Evolutionary conservation across 306 rosid genomes (phyloP), one percentile per base, ranked within the genome.

Genomic region (Prunus armeniaca): DNA sequence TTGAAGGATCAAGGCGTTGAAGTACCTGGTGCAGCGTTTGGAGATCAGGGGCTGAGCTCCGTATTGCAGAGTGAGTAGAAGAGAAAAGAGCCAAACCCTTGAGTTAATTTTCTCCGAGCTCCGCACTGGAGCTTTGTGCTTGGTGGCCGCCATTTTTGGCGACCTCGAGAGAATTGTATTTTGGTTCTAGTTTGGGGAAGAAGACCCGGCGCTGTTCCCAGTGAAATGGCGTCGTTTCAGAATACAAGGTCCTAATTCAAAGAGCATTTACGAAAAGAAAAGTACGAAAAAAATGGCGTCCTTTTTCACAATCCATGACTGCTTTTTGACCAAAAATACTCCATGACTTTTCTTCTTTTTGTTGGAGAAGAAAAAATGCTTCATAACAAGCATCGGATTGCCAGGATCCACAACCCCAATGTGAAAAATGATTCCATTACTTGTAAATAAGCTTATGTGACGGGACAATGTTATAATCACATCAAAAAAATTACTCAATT

Each of bases 41-140:
- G 99, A 90, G 84, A 96, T 91, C 82, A 96, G 85, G 68, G 99
- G 98, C 83, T 96, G 99, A 81, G 89, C 98, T 30, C 99, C 99
- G 34, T 96, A 96, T 46, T 96, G 99, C 51, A 96, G 82, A 78
- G 98, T 79, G 78, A 96, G 98, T 25, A 96, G 87, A 72, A 88
- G 24, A 67, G 99, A 92, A 80, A 71, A 95, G 72, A 91, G 77
- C 77, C 80, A 85, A 68, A 92, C 82, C 83, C 83, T 89, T 1
- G 86, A 18, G 72, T 63, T 76, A 78, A 71, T 76, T 55, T 82
- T 65, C 30, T 72, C 67, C n/a, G 81, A 78, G 73, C 50, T 69
- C 34, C 61, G 75, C 43, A 46, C 76, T 20, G 65, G 87, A 70
- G 34, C 81, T 82, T 72, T 82, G 72, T 88, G 32, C 58, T 72